Base-by-base conservation (phyloP, 805 yeast species). In the Kodamaea restingae region DNA sequence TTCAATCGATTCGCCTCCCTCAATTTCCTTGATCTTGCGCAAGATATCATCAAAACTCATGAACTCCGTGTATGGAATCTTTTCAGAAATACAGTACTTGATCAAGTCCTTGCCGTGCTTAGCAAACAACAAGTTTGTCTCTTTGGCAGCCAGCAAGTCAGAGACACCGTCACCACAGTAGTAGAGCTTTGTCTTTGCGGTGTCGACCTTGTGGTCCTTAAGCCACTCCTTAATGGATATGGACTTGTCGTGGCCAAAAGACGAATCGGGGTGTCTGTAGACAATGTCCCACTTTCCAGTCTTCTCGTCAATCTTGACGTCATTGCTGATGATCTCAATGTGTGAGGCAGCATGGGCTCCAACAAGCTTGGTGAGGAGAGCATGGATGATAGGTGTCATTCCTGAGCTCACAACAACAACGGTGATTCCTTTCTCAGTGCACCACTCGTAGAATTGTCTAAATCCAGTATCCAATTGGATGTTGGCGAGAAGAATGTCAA, bases 141-240 rank as follows among this genome's bases (percentile, higher is more conserved):
- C 96, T 56, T 84, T 82, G 17, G 98, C 97, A 17, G 98, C 98
- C 42, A 88, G 78, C 50, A 93, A 70, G 61, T 93, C 99, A 33
- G 95, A 82, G 22, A 93, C 96, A 47, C 99, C 99, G 60, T 93
- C 99, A 43, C 99, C 99, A 55, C 95, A 86, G 70, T 93, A 93
- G 60, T 91, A 87, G 51, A 88, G 73, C 35, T 43, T 39, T 31
- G 53, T 59, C 56, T 39, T 50, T 40, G 52, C 34, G 11, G 32
- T 35, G 30, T 36, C 37, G 43, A 61, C 58, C 11, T 61, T 61
- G 40, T 65, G 55, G 7, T 45, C 39, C 6, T 39, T 41, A 49
- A 68, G 60, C 46, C 67, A 71, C 36, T 71, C 70, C 41, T 76
- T 73, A 51, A 93, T 91, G 20, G 93, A 83, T 41, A 76, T 73